phyloP scores from a whole-genome alignment of 345 rosid species.

The Lepidium sativum region DNA sequence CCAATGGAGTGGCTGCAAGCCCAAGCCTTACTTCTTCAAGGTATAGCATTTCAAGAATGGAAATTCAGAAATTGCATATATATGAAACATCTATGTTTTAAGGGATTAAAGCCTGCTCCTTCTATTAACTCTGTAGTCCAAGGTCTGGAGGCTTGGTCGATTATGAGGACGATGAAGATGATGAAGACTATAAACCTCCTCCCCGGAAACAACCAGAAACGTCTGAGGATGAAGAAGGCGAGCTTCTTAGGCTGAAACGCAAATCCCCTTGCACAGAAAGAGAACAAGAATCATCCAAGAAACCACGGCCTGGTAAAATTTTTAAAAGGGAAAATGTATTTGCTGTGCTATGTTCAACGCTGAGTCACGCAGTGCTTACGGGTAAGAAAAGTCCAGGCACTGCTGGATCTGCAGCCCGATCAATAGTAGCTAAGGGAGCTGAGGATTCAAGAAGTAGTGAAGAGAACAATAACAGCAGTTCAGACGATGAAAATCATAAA shows the following conservation, averaged over 20 bases:
- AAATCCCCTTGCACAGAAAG: slow-evolving; percentile 51
- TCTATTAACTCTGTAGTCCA: slow-evolving; percentile 30
- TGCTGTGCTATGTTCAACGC: slow-evolving; percentile 79
- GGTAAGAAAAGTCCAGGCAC: slow-evolving; percentile 44
- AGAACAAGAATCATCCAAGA: slow-evolving; percentile 53
- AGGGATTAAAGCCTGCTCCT: neutral
- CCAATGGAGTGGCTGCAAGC: slow-evolving; percentile 69
- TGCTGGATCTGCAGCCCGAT: slow-evolving; percentile 9
- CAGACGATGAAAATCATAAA: slow-evolving; percentile 49
- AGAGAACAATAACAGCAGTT: slow-evolving; percentile 26
- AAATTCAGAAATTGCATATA: neutral
- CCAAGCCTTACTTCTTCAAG: slow-evolving; percentile 43
- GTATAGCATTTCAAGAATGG: slow-evolving; percentile 30
- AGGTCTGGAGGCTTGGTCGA: slow-evolving; percentile 88
- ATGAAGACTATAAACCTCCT: slow-evolving; percentile 90
- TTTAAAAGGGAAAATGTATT: slow-evolving; percentile 54
- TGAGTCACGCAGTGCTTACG: slow-evolving; percentile 78
- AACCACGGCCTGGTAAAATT: slow-evolving; percentile 52
- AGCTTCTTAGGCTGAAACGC: slow-evolving; percentile 62
- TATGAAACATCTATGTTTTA: neutral
- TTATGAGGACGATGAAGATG: slow-evolving; percentile 96
- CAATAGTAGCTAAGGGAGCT: slow-evolving; percentile 16
- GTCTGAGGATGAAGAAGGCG: slow-evolving; percentile 57
- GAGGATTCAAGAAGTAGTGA: slow-evolving; percentile 31
- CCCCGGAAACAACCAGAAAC: slow-evolving; percentile 59